Evolutionary conservation across 2,329 filamentous ascomycete genomes (phyloP).

Genomic region (Aspergillus fructus): DNA sequence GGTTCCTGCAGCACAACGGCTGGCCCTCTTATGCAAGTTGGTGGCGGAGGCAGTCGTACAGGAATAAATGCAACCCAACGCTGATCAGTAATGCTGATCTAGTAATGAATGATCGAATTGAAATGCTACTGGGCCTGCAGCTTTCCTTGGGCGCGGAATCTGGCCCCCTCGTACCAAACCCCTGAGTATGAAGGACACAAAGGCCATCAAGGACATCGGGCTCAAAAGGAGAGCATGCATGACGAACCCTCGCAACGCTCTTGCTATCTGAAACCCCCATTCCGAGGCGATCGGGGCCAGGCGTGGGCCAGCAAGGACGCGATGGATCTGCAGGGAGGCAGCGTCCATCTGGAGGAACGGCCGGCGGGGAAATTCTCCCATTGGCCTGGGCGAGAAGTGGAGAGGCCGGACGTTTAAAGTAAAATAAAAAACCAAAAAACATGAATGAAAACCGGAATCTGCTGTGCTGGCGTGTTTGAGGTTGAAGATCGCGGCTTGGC

Average conservation of each 20-base stretch:
- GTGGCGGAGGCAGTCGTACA: no score
- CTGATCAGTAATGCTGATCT: no score
- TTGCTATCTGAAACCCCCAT: slow-evolving; percentile 4
- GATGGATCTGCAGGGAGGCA: slow-evolving; percentile 2
- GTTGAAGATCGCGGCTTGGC: slow-evolving; percentile 18
- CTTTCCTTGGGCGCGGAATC: no score
- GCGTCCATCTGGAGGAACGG: neutral
- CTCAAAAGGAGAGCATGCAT: neutral
- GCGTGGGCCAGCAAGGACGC: slow-evolving; percentile 8
- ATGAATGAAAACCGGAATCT: neutral
- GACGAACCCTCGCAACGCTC: neutral
- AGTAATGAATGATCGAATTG: neutral
- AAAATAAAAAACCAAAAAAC: neutral
- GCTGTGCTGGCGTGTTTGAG: slow-evolving; percentile 32
- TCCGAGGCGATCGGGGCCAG: slow-evolving; percentile 7
- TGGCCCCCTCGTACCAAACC: neutral
- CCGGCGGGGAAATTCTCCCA: slow-evolving; percentile 14
- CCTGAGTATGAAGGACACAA: neutral
- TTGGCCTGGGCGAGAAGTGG: slow-evolving; percentile 9
- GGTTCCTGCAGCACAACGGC: slow-evolving; percentile 10
- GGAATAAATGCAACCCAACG: no score
- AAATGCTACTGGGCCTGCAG: neutral
- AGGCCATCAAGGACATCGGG: no score
- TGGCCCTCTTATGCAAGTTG: neutral
- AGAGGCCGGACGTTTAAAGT: slow-evolving; percentile 6